Evolutionary conservation across 345 rosid species (phyloP).

Genomic region (Salix caprea): DNA sequence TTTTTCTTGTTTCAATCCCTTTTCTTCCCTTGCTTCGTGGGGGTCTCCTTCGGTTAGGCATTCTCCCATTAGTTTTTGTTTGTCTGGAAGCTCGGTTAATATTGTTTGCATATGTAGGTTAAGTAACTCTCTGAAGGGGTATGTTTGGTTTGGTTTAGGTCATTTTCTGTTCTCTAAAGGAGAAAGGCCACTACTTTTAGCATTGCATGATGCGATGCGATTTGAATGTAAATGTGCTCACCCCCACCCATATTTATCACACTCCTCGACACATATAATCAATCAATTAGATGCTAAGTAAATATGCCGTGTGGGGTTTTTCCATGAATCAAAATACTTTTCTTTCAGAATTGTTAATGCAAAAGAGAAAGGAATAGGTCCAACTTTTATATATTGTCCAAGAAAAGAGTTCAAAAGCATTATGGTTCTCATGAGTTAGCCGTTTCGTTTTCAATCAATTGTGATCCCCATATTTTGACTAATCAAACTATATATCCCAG

Average conservation of each 20-base stretch:
- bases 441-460: slow-evolving; percentile 24
- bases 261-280: neutral
- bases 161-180: slow-evolving; percentile 22
- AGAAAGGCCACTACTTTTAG: neutral
- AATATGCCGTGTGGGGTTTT: slow-evolving; percentile 20
- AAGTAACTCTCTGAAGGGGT: slow-evolving; percentile 24
- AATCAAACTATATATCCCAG: slow-evolving; percentile 5
- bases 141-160: slow-evolving; percentile 44
- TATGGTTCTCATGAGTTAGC: neutral
- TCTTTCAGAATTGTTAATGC: slow-evolving; percentile 19
- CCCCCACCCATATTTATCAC: neutral
- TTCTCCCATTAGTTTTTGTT: slow-evolving; percentile 27
- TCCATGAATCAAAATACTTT: slow-evolving; percentile 8
- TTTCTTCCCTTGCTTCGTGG: neutral
- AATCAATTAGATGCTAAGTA: neutral
- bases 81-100: slow-evolving; percentile 9
- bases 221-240: neutral
- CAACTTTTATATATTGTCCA: slow-evolving; percentile 5
- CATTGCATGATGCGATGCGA: neutral
- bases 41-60: slow-evolving; percentile 10
- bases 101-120: neutral
- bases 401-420: slow-evolving; percentile 11
- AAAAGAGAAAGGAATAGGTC: slow-evolving; percentile 11
- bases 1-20: neutral
- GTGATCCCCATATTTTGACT: slow-evolving; percentile 25